Base-by-base conservation (phyloP, 2,329 filamentous ascomycete genomes). In the Lecanicillium sp. region DNA sequence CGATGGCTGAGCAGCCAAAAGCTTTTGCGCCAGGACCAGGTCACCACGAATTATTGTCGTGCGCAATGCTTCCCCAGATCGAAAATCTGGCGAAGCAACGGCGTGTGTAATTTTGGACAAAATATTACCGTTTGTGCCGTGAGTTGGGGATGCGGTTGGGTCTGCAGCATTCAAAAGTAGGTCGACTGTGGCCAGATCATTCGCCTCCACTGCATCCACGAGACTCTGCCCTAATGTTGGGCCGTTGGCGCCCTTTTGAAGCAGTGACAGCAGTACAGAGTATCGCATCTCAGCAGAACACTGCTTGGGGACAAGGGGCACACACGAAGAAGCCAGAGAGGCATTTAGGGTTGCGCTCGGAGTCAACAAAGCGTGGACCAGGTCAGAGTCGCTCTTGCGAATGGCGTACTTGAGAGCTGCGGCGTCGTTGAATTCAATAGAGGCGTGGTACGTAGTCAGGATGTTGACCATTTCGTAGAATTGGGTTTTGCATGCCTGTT, bases 391-490 rank as follows among this genome's bases (percentile, higher is more conserved):
- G 0, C 68, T 66, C 15, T 17, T 28, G 4, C 6, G 30, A 13
- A 39, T 42, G 27, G 36, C 36, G 20, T 42, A 36, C 17, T 36
- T 42, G 22, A 42, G 36, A 4, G 40, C 40, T 14, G 40, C 37
- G 8, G 40, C 40, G 12, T 57, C 60, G 29, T 74, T 64, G 41
- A 71, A 71, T 45, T 76, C 72, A 20, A 77, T 59, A 0, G 74
- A 74, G 0, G 72, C 72, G 7, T 72, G 72, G 39, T 77, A 69
- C 4, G 57, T 54, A 17, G 75, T 60, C 6, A 80, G 56, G n/a
- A 79, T 56, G 28, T 57, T 59, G 3, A 74, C 67, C 67, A 79
- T 72, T 29, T 75, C 71, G 40, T 70, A 62, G 43, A 71, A 76
- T 31, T 70, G 66, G 2, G 61, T 62, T 6, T 64, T 58, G 37